A percentile compares a stretch with the other conserved stretches of the same genome.
Evolutionary conservation across 2,329 filamentous ascomycete species (phyloP).

Genomic region (Epichloe uncinata): DNA sequence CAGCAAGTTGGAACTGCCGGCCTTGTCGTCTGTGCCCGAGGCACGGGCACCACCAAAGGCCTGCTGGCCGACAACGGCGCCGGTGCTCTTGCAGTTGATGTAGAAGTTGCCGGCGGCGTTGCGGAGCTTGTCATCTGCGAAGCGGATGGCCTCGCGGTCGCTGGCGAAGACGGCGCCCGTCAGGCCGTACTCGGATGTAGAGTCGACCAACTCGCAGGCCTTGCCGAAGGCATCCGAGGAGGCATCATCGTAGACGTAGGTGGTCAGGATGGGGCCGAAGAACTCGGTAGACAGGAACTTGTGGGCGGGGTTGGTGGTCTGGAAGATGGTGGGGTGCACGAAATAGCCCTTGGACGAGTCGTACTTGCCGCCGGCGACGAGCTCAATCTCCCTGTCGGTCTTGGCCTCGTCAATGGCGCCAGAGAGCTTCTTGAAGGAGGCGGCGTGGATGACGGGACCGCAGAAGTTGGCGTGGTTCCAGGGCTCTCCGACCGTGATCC

Average conservation of each 20-base stretch:
- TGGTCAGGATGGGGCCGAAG: conserved; percentile 64
- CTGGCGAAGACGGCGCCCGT: conserved; percentile 65
- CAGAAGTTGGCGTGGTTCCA: conserved; percentile 65
- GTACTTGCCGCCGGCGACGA: conserved; percentile 64
- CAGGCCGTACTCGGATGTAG: conserved; percentile 62
- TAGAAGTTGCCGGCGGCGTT: conserved; percentile 75
- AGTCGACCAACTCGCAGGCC: conserved; percentile 52
- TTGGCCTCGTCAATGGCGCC: conserved; percentile 70
- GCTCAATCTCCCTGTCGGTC: conserved; percentile 55
- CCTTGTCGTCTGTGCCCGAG: conserved; percentile 62
- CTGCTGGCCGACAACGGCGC: conserved; percentile 60
- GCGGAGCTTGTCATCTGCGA: conserved; percentile 57
- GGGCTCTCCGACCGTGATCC: conserved; percentile 58
- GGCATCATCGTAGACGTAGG: conserved; percentile 67
- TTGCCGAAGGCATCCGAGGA: conserved; percentile 40
- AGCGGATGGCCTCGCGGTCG: conserved; percentile 51
- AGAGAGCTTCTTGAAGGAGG: conserved; percentile 68
- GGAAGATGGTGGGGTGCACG: conserved; percentile 73
- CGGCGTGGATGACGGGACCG: conserved; percentile 74
- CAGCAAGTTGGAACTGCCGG: conserved; percentile 50
- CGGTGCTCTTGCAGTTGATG: conserved; percentile 72
- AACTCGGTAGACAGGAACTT: conserved; percentile 64
- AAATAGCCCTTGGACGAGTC: conserved; percentile 71
- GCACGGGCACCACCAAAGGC: conserved; percentile 56
- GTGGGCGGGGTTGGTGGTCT: conserved; percentile 59